These are phyloP conservation scores for Desmodesmus armatus DNA, from an alignment of 139 green algal genomes.

Conservation along the genomic window DNA sequence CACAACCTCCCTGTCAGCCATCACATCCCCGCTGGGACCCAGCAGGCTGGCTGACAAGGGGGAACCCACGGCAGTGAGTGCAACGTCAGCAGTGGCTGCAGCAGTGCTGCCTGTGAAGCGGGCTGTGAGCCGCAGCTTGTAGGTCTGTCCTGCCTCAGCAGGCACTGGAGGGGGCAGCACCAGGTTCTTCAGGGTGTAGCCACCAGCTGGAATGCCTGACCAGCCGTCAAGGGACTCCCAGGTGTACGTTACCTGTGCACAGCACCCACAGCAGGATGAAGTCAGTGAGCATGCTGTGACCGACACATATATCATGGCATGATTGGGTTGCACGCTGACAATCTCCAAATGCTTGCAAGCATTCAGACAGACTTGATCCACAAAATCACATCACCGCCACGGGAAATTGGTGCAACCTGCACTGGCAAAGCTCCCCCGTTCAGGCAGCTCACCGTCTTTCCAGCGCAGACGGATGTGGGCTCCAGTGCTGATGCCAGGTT, in stretches of 20 bases:
- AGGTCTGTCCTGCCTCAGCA: neutral
- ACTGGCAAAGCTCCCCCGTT: no score
- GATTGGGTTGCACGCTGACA: no score
- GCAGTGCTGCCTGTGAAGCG: neutral
- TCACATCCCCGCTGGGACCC: neutral
- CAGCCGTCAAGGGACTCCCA: neutral
- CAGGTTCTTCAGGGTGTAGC: slow-evolving; percentile 9
- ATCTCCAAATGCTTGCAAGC: neutral
- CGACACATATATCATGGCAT: no score
- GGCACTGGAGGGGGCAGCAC: neutral
- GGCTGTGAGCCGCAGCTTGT: neutral
- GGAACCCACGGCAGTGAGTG: neutral
- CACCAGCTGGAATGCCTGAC: neutral
- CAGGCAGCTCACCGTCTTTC: slow-evolving; percentile 8
- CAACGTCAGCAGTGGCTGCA: slow-evolving; percentile 8
- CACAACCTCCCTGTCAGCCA: neutral
- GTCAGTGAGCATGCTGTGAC: no score
- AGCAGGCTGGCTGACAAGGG: neutral
- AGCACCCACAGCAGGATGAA: no score
- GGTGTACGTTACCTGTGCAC: slow-evolving; percentile 21
- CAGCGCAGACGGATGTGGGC: slow-evolving; percentile 2
- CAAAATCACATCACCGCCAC: no score
- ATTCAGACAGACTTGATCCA: neutral
- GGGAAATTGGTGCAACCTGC: no score
- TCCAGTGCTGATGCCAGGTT: neutral